Conservation (phyloP, 2,329 filamentous ascomycete genomes). For the Bipolaris bicolor region DNA sequence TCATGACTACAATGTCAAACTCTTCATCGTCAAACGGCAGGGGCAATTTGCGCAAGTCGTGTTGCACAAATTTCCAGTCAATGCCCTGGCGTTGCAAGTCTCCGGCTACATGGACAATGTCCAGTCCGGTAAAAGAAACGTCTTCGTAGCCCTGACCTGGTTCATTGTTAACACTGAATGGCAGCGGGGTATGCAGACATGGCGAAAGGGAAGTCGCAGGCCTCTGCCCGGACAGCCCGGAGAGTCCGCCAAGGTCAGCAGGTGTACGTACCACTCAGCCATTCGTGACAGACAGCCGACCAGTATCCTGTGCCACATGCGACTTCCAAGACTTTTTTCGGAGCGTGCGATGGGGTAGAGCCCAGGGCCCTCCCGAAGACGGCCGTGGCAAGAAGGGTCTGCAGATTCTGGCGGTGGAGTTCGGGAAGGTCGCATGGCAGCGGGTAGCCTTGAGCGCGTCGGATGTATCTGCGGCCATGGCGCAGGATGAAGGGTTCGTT, state of each 20-base stretch:
- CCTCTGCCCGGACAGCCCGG: too few relatives aligned
- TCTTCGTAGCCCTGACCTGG: constrained; percentile 64
- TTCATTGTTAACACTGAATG: constrained; percentile 2
- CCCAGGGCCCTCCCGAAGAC: constrained; percentile 82
- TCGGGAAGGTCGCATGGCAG: constrained; percentile 86
- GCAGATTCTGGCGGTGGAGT: constrained; percentile 83
- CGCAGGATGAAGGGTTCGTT: constrained; percentile 66
- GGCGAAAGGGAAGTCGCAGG: not conserved
- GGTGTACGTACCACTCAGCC: constrained; percentile 62
- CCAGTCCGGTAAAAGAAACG: constrained; percentile 81
- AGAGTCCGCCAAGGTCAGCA: not conserved
- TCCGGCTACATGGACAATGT: constrained; percentile 75
- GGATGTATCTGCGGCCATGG: constrained; percentile 82
- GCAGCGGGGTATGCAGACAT: not conserved
- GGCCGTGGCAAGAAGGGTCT: constrained; percentile 80
- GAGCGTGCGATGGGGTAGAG: constrained; percentile 67
- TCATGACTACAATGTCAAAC: constrained; percentile 88
- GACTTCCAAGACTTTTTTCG: constrained; percentile 76
- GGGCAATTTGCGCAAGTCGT: constrained; percentile 77
- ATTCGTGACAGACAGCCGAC: constrained; percentile 85
- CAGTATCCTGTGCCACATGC: constrained; percentile 89
- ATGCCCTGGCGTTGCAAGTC: constrained; percentile 73
- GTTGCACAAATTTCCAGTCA: constrained; percentile 87
- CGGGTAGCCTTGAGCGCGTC: constrained; percentile 77
- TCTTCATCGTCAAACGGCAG: constrained; percentile 79